Evolutionary conservation across 2,329 filamentous ascomycete species (phyloP).

Genomic region (Colletotrichum phormii): DNA sequence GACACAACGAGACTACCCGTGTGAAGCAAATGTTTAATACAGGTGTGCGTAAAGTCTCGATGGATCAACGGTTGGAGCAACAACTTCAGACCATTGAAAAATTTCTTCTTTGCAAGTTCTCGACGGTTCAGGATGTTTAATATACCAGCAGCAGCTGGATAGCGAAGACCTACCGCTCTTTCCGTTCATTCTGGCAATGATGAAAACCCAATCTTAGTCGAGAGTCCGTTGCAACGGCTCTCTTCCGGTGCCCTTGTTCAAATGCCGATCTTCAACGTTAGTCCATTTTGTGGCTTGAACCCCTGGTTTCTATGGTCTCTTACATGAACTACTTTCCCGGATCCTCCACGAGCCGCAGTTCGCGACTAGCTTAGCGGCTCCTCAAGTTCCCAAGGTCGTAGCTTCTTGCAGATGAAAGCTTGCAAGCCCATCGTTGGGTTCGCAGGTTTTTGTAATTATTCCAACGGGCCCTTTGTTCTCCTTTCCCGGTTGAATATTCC

Average conservation of each 20-base stretch:
- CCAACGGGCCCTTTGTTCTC: not conserved
- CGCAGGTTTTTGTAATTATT: not conserved
- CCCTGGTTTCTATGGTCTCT: not conserved
- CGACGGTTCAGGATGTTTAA: no score
- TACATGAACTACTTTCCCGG: not conserved
- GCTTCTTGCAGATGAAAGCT: not conserved
- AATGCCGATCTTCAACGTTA: not conserved
- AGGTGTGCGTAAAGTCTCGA: no score
- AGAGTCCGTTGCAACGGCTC: not conserved
- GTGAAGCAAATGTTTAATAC: not conserved
- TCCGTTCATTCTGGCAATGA: not conserved
- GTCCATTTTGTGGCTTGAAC: not conserved
- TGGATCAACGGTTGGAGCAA: no score
- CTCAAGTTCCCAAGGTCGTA: not conserved
- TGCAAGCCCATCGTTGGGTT: not conserved
- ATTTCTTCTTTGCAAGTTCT: fast-evolving
- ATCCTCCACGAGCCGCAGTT: not conserved
- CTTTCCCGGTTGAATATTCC: not conserved
- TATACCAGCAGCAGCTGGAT: not conserved
- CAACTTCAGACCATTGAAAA: no score
- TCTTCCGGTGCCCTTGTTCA: not conserved
- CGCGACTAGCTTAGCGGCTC: not conserved
- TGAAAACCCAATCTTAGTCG: not conserved
- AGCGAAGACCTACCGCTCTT: not conserved
- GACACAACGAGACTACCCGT: not conserved